phyloP scores from a whole-genome alignment of 2,329 filamentous ascomycete species.

The Alternaria triticimaculans region DNA sequence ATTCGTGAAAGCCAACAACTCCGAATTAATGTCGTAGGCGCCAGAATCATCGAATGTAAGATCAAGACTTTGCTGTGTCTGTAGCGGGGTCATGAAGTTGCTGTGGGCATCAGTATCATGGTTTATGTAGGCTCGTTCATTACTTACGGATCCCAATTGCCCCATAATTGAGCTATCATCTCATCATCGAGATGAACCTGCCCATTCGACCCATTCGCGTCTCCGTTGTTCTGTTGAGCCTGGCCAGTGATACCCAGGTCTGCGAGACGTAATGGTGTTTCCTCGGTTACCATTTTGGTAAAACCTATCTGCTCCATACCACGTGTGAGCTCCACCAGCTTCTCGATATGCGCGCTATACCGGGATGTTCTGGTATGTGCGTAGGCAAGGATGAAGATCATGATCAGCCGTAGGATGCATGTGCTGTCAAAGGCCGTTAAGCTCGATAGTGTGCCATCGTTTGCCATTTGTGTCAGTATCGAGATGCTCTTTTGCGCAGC shows the following conservation, averaged over 20 bases:
- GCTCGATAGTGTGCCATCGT: conserved; percentile 34
- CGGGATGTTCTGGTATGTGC: conserved; percentile 36
- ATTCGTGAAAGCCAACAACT: conserved; percentile 40
- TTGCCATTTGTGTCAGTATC: conserved; percentile 40
- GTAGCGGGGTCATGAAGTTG: conserved; percentile 42
- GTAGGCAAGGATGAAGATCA: conserved; percentile 47
- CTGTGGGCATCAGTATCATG: conserved; percentile 15
- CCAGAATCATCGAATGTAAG: conserved; percentile 42
- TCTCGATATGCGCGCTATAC: conserved; percentile 37
- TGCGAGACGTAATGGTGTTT: conserved; percentile 40
- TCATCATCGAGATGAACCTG: conserved; percentile 36
- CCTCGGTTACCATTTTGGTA: conserved; percentile 43
- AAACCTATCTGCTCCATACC: conserved; percentile 46
- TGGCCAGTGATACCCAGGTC: conserved; percentile 38
- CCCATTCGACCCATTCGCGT: conserved; percentile 1
- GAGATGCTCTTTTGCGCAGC: conserved; percentile 38
- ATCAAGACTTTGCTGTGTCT: conserved; percentile 43
- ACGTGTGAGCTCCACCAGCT: conserved; percentile 27
- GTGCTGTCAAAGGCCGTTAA: conserved; percentile 47
- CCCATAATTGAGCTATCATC: conserved; percentile 41
- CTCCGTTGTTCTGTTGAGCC: not conserved
- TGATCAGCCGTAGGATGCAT: conserved; percentile 40
- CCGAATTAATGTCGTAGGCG: conserved; percentile 40
- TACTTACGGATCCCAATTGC: conserved; percentile 42
- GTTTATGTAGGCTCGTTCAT: not conserved